These are phyloP conservation scores for Gossypium turneri DNA, from an alignment of 345 rosid species.

Conservation along the genomic window DNA sequence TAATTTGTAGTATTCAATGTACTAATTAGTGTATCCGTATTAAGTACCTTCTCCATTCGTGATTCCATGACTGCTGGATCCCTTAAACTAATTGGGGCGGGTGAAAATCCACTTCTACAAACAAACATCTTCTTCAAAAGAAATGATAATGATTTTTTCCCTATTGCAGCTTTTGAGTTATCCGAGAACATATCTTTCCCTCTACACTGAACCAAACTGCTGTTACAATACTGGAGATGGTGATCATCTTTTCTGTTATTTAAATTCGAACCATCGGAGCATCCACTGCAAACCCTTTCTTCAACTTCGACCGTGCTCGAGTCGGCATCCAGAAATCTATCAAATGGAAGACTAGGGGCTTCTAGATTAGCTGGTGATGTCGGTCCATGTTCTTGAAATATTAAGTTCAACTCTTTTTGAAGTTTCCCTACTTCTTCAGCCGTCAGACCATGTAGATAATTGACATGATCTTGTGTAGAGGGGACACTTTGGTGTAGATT, in stretches of 20 bases:
- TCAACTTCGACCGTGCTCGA: slow-evolving; percentile 4
- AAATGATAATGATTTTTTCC: slow-evolving; percentile 51
- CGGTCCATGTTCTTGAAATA: slow-evolving; percentile 21
- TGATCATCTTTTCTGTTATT: slow-evolving; percentile 9
- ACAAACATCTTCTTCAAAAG: slow-evolving; percentile 64
- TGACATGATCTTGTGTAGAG: slow-evolving; percentile 12
- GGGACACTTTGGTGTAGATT: slow-evolving; percentile 9
- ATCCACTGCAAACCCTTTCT: background rate
- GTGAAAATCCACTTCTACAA: slow-evolving; percentile 55
- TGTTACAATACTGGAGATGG: background rate
- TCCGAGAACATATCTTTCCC: slow-evolving; percentile 29
- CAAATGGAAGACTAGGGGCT: background rate
- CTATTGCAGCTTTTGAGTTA: slow-evolving; percentile 22
- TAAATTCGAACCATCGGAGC: slow-evolving; percentile 9
- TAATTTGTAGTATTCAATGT: background rate
- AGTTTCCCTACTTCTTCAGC: slow-evolving; percentile 30
- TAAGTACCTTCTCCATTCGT: slow-evolving; percentile 59
- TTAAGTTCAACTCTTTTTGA: slow-evolving; percentile 29
- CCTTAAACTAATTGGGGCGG: slow-evolving; percentile 38
- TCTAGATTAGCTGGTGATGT: background rate
- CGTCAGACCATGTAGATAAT: slow-evolving; percentile 18
- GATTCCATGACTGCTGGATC: slow-evolving; percentile 54
- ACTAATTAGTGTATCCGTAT: background rate
- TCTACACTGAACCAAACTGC: slow-evolving; percentile 12
- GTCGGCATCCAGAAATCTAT: background rate